Base-by-base conservation (phyloP, 192 early-diverging fungal species). In the Backusella australiensis region DNA sequence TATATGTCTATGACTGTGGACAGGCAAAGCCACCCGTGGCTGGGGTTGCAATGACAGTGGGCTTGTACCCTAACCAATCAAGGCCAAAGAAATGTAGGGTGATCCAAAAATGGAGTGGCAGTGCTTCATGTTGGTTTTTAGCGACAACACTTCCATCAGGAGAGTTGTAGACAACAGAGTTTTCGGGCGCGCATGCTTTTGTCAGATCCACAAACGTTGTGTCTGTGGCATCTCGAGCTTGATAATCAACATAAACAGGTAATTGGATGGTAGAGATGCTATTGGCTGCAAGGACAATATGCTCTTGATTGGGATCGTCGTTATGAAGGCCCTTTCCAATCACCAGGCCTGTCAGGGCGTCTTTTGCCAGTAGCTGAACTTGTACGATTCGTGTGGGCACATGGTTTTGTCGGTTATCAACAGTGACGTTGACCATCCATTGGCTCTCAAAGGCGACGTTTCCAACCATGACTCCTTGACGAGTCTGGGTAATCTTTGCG, bases 31-130 rank as follows among this genome's bases (percentile, higher is more conserved):
- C 82, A 3, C 76, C 78, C 35, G 75, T 73, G 1, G 75, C 78
- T 52, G 82, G 78, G 5, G 75, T 78, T 4, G 74, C 68, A 39
- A 77, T 75, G 29, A 83, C 76, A 21, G 78, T 83, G 1, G 82
- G 82, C 19, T 74, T 67, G 34, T 80, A 83, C 5, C 76, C 76
- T 67, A 80, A 75, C 42, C 67, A 77, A 42, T 79, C 76, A 11
- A 80, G 42, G 14, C 75, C 75, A 69, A 69, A 83, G 21, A 83
- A 65, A 41, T 75, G 74, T 2, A 83, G 26, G 9, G 72, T 83
- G 34, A 81, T 72, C 67, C 80, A 77, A 63, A 83, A 80, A 44
- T 73, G 69, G 8, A 83, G 44, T 14, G 69, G 74, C 21, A 83
- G 34, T 11, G 79, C 23, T 42, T 82, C 68, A 17, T 35, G 74